These are phyloP conservation scores for Aechmea fasciata DNA, from an alignment of 176 grass and related monocot species.

Conservation along the genomic window DNA sequence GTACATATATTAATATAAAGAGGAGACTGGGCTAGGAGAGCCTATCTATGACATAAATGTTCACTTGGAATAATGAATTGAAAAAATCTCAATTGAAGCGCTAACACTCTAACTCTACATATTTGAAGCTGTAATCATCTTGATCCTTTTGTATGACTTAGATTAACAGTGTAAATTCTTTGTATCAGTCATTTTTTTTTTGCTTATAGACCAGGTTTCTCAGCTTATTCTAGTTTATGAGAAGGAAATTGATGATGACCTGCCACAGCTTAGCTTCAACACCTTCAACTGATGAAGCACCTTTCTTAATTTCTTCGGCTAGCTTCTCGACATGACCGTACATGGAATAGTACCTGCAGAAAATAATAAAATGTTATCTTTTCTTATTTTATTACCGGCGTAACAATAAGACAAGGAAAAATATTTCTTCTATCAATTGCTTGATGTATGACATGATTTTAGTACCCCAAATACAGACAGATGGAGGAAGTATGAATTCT, in stretches of 20 bases:
- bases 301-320: constrained; percentile 33
- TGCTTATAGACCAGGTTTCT: neutral
- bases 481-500: too few species aligned
- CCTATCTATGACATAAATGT: too few species aligned
- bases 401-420: too few species aligned
- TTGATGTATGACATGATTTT: too few species aligned
- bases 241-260: neutral
- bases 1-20: neutral
- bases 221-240: neutral
- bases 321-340: constrained; percentile 25
- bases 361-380: neutral
- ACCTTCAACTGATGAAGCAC: constrained; percentile 12
- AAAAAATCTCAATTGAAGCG: neutral
- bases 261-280: constrained; percentile 22
- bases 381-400: neutral
- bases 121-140: too few species aligned
- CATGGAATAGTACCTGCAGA: constrained; percentile 17
- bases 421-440: too few species aligned
- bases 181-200: neutral
- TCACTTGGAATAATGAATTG: too few species aligned
- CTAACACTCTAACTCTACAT: constrained; percentile 1
- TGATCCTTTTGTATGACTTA: neutral
- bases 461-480: too few species aligned
- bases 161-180: neutral
- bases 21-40: too few species aligned